Conservation (phyloP, 1,284 basidiomycete genomes). For the Mrakiaceae sp. region DNA sequence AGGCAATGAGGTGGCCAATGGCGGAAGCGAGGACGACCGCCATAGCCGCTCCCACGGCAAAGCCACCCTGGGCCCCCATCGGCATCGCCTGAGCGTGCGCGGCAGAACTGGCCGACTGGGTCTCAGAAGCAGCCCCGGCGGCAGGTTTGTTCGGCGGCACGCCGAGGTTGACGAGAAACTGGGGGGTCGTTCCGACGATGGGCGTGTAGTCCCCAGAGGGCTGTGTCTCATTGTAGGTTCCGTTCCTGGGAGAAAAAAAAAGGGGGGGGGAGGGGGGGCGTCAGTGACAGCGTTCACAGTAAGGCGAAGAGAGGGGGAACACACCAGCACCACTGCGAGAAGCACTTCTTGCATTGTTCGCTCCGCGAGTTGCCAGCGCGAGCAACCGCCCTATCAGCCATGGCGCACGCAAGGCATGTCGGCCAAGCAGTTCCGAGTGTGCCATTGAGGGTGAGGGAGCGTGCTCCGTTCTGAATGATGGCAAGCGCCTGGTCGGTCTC, state of each 20-base stretch:
- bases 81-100: background rate
- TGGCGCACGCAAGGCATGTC: constrained; percentile 36
- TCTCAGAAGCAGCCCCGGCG: background rate
- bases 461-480: constrained; percentile 25
- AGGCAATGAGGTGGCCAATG: too few species aligned
- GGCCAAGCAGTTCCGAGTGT: constrained; percentile 29
- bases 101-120: too few species aligned
- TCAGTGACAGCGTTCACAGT: background rate
- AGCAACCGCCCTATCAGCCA: constrained; percentile 33
- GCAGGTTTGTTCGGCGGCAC: background rate
- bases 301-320: background rate
- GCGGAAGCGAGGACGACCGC: background rate
- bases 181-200: constrained; percentile 23
- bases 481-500: constrained; percentile 28
- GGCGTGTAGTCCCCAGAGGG: constrained; percentile 24
- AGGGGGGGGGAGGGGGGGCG: background rate
- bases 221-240: constrained; percentile 23
- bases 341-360: constrained; percentile 31
- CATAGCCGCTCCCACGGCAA: background rate
- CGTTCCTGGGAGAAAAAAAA: constrained; percentile 23
- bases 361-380: constrained; percentile 26
- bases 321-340: constrained; percentile 29
- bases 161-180: constrained; percentile 20
- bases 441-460: constrained; percentile 28
- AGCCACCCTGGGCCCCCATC: background rate